Evolutionary conservation across 306 rosid genomes (phyloP).

Genomic region (Pterocarpus macrocarpus): DNA sequence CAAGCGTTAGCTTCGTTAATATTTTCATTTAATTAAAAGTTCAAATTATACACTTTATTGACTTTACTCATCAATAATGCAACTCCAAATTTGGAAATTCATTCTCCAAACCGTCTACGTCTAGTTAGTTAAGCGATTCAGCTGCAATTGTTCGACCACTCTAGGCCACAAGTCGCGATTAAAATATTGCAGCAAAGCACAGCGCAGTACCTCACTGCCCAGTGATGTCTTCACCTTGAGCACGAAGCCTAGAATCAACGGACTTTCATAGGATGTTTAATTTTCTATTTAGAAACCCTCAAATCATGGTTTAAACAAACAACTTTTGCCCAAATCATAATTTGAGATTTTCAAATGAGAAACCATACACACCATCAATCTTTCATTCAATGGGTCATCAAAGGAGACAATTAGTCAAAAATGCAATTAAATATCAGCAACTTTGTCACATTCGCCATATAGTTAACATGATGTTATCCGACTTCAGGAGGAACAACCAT

Average conservation of each 20-base stretch:
- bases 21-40: background rate
- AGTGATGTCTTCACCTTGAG: no score
- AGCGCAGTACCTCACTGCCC: background rate
- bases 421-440: background rate
- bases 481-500: background rate
- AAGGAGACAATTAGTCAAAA: background rate
- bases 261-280: no score
- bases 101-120: background rate
- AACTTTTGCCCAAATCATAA: no score
- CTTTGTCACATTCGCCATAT: background rate
- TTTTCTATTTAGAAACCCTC: no score
- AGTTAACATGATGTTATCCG: background rate
- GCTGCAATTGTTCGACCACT: background rate
- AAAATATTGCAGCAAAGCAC: background rate
- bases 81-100: background rate
- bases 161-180: background rate
- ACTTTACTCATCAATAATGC: background rate
- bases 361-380: no score
- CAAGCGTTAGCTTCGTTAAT: no score
- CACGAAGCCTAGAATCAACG: no score
- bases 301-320: no score
- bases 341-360: background rate
- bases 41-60: no score
- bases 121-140: background rate
- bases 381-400: background rate